Conservation (phyloP, 2,329 filamentous ascomycete species). For the Diplodia sapinea region DNA sequence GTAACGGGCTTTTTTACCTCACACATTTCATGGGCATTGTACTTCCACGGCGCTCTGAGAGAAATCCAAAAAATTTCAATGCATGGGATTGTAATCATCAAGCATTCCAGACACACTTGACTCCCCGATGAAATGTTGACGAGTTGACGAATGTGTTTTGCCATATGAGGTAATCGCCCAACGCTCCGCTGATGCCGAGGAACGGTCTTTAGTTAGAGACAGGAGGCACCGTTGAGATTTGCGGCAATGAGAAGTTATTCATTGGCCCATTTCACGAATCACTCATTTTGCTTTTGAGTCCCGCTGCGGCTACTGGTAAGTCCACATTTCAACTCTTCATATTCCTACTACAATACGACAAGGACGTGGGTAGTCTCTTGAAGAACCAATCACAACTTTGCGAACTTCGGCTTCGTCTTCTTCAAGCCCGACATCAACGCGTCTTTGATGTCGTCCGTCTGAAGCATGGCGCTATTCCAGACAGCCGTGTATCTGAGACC, state of each 20-base stretch:
- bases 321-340: not conserved
- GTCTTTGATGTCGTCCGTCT: constrained; percentile 76
- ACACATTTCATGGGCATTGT: constrained; percentile 35
- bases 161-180: not conserved
- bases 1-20: constrained; percentile 32
- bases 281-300: not conserved
- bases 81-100: constrained; percentile 36
- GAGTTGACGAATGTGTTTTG: not conserved
- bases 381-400: constrained; percentile 69
- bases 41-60: constrained; percentile 51
- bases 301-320: not conserved
- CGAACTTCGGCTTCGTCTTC: constrained; percentile 81
- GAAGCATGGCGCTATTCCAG: constrained; percentile 85
- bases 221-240: not conserved
- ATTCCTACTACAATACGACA: not conserved
- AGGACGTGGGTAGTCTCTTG: not conserved
- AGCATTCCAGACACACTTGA: constrained; percentile 13
- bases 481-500: constrained; percentile 79
- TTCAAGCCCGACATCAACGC: constrained; percentile 78
- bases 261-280: not conserved
- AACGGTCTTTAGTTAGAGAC: not conserved
- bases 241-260: not conserved
- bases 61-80: constrained; percentile 51
- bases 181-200: not conserved
- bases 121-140: constrained; percentile 5